Conservation (phyloP, 306 rosid genomes). For the Cajanus cajan region DNA sequence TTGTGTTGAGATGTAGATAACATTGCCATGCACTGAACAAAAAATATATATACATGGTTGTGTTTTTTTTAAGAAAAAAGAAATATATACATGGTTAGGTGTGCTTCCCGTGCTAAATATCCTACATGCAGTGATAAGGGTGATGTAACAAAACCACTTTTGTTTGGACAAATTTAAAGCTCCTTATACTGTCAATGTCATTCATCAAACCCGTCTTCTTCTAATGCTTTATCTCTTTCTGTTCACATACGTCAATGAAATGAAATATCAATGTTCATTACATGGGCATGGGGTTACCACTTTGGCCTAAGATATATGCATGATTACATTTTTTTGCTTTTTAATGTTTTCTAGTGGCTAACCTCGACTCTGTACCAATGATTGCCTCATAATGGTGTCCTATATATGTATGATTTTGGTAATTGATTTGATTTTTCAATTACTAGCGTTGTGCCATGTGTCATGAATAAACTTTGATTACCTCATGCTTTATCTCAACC, state of each 20-base stretch:
- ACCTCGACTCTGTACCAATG: constrained; percentile 33
- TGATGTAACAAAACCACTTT: constrained; percentile 47
- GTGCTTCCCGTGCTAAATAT: constrained; percentile 20
- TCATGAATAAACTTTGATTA: constrained; percentile 34
- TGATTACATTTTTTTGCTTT: neutral
- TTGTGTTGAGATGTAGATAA: constrained; percentile 25
- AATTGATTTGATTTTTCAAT: constrained; percentile 22
- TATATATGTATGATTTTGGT: constrained; percentile 3
- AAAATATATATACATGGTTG: neutral
- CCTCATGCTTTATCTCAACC: constrained; percentile 37
- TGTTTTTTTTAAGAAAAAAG: too few relatives aligned
- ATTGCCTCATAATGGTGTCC: constrained; percentile 32
- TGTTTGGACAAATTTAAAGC: neutral
- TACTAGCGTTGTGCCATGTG: constrained; percentile 26
- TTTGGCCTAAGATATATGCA: constrained; percentile 4
- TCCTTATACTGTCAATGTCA: neutral
- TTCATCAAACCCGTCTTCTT: constrained; percentile 26
- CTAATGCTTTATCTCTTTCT: constrained; percentile 23
- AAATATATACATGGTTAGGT: neutral
- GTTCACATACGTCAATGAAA: too few relatives aligned
- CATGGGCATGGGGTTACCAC: constrained; percentile 20
- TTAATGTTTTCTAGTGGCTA: constrained; percentile 34
- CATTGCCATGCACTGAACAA: constrained; percentile 16
- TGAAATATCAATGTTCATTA: too few relatives aligned
- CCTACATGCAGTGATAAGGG: constrained; percentile 31